Base-by-base conservation (phyloP, 2,329 filamentous ascomycete species). In the Aspergillus ustus region DNA sequence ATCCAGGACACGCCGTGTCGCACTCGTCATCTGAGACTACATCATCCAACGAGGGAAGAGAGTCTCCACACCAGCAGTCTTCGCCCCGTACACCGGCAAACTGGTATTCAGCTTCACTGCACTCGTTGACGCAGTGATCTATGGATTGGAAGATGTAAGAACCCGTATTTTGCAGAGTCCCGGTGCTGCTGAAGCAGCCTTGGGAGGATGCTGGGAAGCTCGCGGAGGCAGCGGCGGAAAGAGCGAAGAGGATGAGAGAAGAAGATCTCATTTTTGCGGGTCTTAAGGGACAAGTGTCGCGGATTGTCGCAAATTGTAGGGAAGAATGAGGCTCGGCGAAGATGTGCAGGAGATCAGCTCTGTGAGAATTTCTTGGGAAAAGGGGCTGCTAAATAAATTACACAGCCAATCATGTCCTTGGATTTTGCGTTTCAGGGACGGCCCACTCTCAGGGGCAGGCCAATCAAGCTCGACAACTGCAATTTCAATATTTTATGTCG, bases 1-100 rank as follows among this genome's bases (percentile, higher is more conserved):
- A 60, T 15, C 51, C 57, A 4, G 57, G 22, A 20, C 57, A 60
- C 7, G 9, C 2, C 2, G 28, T 13, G 43, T 40, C 28, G 15
- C 57, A 60, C 22, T 51, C 5, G n/a, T 49, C 57, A 8, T 60
- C 57, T 6, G 22, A 37, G 13, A 55, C 37, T 2, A 55, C 5
- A 37, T 54, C 57, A 4, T 11, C 25, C 7, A 43, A 7, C 9
- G 22, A 17, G 2, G 52, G 51, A 19, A 34, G 40, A 15, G 22
- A 6, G 6, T 55, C 45, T 2, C 52, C 57, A 17, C 57, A 60
- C 11, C 31, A 51, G 25, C 57, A 60, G 1, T n/a, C 15, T n/a
- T 44, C 17, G 11, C 37, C 43, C 22, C 48, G 44, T 5, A 50
- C 22, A 8, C 44, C 57, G 6, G 44, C 51, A n/a, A 48, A 60